Evolutionary conservation across 805 yeast species (phyloP), one percentile per base, ranked within the genome.

Genomic region (Hanseniaspora thailandica): DNA sequence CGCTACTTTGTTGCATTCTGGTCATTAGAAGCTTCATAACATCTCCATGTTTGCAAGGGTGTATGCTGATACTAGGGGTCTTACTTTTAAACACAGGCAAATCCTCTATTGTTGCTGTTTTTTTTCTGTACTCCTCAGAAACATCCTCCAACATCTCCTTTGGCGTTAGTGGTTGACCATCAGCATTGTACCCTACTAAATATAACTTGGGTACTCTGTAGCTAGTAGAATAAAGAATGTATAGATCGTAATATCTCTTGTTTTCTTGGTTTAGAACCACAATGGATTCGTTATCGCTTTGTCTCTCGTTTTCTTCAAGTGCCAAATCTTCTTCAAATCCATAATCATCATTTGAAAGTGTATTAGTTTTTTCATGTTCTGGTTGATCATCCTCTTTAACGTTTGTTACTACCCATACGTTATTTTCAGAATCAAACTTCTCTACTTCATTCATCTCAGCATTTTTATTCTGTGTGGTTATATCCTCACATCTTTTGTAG

Each of bases 181-280:
- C 78, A 10, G 81, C 73, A 62, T 80, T 81, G 70, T 80, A 93
- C 0, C 98, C 98, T 13, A 86, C 87, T 40, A 93, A 70, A 63
- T 88, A 93, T 76, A 94, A 75, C 70, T 93, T 88, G 28, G 98
- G 98, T 5, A 93, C 98, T 43, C 97, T 75, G 64, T 93, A 93
- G 0, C 96, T 84, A 0, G 98, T 90, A 10, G 96, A 86, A 66
- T 93, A 93, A 3, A 94, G 79, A 61, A 93, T 88, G 71, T 84
- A 93, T 47, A 93, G 70, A 67, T 93, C 96, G 66, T 90, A 93
- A 57, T 80, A 78, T 58, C 97, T 72, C 63, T 76, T 76, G 26
- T 69, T 69, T 8, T 69, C 73, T 26, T 65, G 68, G 23, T 57
- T 63, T 6, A 64, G 69, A 43, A 71, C 73, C 2, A 70, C 72